These are phyloP conservation scores for Botrytis galanthina DNA, from an alignment of 2,329 filamentous ascomycete genomes.

Conservation along the genomic window DNA sequence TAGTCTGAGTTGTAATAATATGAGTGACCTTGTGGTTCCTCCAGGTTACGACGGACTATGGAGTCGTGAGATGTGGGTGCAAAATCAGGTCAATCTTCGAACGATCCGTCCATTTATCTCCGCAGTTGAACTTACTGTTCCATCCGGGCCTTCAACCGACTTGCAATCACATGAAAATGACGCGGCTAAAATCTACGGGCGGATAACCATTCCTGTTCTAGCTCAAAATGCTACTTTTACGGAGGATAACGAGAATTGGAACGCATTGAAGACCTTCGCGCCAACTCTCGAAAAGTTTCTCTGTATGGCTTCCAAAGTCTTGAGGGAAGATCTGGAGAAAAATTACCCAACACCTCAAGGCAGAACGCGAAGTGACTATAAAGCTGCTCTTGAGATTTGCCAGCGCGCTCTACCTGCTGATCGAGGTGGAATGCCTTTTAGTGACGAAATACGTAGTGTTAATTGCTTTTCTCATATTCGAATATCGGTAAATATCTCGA, in stretches of 20 bases:
- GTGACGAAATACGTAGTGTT: no score
- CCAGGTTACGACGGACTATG: no score
- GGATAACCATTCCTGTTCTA: background rate
- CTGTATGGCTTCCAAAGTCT: background rate
- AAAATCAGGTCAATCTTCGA: background rate
- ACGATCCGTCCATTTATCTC: background rate
- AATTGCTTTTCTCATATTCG: background rate
- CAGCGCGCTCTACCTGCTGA: background rate
- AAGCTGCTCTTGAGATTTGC: background rate
- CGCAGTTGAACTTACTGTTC: background rate
- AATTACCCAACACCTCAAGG: background rate
- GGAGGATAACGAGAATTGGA: background rate
- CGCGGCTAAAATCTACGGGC: background rate
- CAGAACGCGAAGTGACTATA: background rate
- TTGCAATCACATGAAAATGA: background rate
- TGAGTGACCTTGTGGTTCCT: background rate
- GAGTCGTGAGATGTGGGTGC: fast-evolving
- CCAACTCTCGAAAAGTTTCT: background rate
- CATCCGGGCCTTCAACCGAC: background rate
- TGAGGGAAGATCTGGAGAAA: background rate
- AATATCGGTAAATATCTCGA: background rate
- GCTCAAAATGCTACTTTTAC: background rate
- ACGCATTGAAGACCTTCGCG: background rate
- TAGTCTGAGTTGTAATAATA: background rate
- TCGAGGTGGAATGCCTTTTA: background rate